Base-by-base conservation (phyloP, 202 grass and related monocot species). In the Panicum hallii region DNA sequence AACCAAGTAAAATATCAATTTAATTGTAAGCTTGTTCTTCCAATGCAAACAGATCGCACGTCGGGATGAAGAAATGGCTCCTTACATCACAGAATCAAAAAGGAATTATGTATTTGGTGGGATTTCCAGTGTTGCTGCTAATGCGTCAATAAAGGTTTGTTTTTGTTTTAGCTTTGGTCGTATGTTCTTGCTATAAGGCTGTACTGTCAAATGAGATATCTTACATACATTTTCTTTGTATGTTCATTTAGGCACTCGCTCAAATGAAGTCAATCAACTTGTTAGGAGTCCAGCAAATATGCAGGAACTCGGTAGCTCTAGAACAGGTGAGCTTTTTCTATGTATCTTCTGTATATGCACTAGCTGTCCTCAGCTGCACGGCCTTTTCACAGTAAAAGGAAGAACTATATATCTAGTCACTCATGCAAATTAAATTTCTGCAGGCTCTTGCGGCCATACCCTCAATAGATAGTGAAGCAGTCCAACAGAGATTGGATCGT, bases 271-370 rank as follows among this genome's bases (percentile, higher is more conserved):
- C 93, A 65, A 94, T 99, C 78, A 99, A 99, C 76, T 82, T 99
- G 81, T 79, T 99, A 80, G 96, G 96, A 42, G 96, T 99, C 49
- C 96, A 99, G 77, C 96, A 99, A 88, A 96, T 99, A 89, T 99
- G 96, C 88, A 99, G 91, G 80, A 99, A 99, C 75, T 95, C 90
- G 20, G 89, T 95, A 86, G 96, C 96, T 80, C 75, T 99, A 41
- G 96, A 99, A 88, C 96, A 95, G 93, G 96, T 99, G 82, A 16
- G 9, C 48, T 22, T 66, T 84, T 82, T 41, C 48, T 66, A 22
- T 83, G 72, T 53, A 67, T 44, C 41, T 44, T 63, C 50, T 71
- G n/a, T 68, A 63, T 80, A 57, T 84, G 57, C 19, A 72, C 48
- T 88, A 70, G 48, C 58, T 72, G 23, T 65, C 50, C 81, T 28